A percentile compares a stretch with the other conserved stretches of the same genome.
Conservation (phyloP, 2,329 filamentous ascomycete species). For the Alternaria solani region DNA sequence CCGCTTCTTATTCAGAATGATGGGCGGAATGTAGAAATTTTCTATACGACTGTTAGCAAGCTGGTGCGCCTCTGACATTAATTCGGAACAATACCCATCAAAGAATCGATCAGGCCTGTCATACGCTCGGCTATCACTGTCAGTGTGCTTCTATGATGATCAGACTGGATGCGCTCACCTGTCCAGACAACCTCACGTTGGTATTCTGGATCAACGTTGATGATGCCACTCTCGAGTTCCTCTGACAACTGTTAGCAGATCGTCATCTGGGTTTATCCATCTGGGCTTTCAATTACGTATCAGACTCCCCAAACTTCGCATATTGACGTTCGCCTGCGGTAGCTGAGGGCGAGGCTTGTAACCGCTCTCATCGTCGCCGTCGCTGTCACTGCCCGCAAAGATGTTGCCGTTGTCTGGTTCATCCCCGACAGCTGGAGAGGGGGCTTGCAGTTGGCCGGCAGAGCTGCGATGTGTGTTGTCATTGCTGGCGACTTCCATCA, state of each 20-base stretch:
- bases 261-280: not conserved
- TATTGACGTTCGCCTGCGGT: slow-evolving; percentile 23
- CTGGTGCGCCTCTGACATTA: too few relatives aligned
- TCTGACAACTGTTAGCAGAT: slow-evolving; percentile 21
- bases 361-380: slow-evolving; percentile 9
- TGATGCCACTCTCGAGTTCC: slow-evolving; percentile 27
- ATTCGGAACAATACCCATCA: slow-evolving; percentile 40
- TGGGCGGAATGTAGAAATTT: slow-evolving; percentile 56
- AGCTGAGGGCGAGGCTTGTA: slow-evolving; percentile 40
- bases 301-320: slow-evolving; percentile 32
- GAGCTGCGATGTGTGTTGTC: not conserved
- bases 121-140: slow-evolving; percentile 39
- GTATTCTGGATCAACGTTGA: slow-evolving; percentile 58
- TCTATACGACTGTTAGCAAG: slow-evolving; percentile 26
- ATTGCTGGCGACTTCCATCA: slow-evolving; percentile 15
- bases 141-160: not conserved
- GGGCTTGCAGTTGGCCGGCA: not conserved
- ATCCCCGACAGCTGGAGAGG: slow-evolving; percentile 23
- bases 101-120: slow-evolving; percentile 45
- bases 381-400: not conserved
- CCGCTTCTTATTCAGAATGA: slow-evolving; percentile 56
- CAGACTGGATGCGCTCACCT: slow-evolving; percentile 15
- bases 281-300: slow-evolving; percentile 33
- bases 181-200: slow-evolving; percentile 59
- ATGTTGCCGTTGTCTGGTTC: slow-evolving; percentile 15